Conservation (phyloP, 208 protist genomes). For the Acanthamoeba lenticulata region DNA sequence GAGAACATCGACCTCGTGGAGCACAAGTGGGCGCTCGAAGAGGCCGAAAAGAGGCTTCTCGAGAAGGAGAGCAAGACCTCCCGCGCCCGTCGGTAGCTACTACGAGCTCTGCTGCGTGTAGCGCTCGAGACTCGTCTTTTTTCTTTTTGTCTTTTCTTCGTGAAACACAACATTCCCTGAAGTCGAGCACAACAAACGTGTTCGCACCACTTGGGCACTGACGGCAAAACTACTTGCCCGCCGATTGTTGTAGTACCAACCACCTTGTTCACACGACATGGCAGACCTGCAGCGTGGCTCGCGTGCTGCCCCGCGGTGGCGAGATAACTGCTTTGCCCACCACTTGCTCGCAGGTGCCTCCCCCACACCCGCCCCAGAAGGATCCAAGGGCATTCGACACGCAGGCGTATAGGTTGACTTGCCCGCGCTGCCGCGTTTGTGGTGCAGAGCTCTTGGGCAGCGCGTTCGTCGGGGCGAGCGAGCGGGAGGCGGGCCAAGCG, state of each 20-base stretch:
- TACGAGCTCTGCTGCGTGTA: not conserved
- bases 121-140: not conserved
- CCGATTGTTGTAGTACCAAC: too few species aligned
- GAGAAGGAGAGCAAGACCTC: not conserved
- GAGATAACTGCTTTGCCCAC: not conserved
- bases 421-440: not conserved
- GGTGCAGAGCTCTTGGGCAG: not conserved
- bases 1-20: constrained; percentile 83
- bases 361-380: not conserved
- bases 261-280: too few species aligned
- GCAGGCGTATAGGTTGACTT: too few species aligned
- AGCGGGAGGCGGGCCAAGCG: not conserved
- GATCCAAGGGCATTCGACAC: not conserved
- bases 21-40: constrained; percentile 74
- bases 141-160: too few species aligned
- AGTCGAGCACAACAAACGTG: too few species aligned
- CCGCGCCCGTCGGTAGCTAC: not conserved
- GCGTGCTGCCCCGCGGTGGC: too few species aligned
- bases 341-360: not conserved
- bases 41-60: constrained; percentile 75
- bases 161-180: too few species aligned
- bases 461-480: not conserved
- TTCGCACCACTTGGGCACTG: too few species aligned
- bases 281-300: too few species aligned
- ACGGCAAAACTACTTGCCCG: too few species aligned